phyloP scores from a whole-genome alignment of 2,329 filamentous ascomycete genomes.

The Diplodia scrobiculata region DNA sequence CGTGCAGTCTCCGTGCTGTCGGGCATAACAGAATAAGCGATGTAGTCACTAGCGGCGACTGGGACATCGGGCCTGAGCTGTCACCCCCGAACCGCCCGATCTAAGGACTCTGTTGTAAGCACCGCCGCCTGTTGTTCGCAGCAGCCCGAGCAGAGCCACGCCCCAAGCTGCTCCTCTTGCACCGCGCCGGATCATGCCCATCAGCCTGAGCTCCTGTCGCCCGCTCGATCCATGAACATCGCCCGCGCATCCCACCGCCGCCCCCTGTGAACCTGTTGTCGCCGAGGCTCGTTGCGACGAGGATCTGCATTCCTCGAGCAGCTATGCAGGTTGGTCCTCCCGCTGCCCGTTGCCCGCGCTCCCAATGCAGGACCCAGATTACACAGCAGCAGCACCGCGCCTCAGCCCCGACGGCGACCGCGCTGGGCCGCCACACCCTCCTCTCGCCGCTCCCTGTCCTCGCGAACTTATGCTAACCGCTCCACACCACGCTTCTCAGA shows the following conservation, averaged over 20 bases:
- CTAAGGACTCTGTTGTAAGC: conserved; percentile 15
- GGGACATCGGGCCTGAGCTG: conserved; percentile 12
- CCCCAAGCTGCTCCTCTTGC: conserved; percentile 22
- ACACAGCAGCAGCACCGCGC: conserved; percentile 27
- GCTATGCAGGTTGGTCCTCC: conserved; percentile 35
- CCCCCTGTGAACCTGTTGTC: conserved; percentile 30
- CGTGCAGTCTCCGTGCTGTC: not conserved
- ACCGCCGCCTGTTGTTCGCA: conserved; percentile 1
- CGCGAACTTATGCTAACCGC: conserved; percentile 37
- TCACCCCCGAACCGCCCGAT: conserved; percentile 21
- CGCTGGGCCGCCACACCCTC: conserved; percentile 21
- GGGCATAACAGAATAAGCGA: conserved; percentile 12
- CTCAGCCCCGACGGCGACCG: conserved; percentile 9
- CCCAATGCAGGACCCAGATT: conserved; percentile 28
- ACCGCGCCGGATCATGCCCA: conserved; percentile 25
- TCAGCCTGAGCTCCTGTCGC: conserved; percentile 14
- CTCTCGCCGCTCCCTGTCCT: conserved; percentile 22
- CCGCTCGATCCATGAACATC: conserved; percentile 32
- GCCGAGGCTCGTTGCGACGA: conserved; percentile 33
- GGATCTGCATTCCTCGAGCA: conserved; percentile 34
- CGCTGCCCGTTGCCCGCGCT: conserved; percentile 22
- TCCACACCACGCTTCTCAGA: conserved; percentile 30
- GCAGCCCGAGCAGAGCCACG: conserved; percentile 15
- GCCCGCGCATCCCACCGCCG: conserved; percentile 27
- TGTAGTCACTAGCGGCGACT: conserved; percentile 15